Evolutionary conservation across 495 filamentous ascomycete species (phyloP), one percentile per base, ranked within the genome.

Genomic region (Penicillium egyptiacum): DNA sequence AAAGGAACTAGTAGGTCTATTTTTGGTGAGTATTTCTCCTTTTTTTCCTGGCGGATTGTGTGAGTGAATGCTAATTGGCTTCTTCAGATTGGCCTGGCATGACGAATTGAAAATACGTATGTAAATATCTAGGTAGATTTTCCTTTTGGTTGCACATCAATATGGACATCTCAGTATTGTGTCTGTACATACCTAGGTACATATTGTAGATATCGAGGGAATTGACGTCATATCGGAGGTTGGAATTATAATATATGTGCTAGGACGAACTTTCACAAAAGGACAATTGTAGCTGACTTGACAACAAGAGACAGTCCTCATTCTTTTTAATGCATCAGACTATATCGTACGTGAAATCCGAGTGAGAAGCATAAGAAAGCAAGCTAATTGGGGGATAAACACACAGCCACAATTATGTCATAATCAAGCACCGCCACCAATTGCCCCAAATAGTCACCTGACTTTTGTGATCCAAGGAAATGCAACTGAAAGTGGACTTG

Each of bases 1-100:
- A 69, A 76, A 58, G 83, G 83, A 52, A 62, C 70, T 28, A 81
- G 87, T 63, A 71, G 84, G 65, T 86, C 85, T 17, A 78, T 72
- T 45, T 87, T 81, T 62, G 80, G 86, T 90, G 65, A 79, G 85
- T 83, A 39, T 47, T 37, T 40, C 31, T 42, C 19, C 16, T 53
- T 19, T 6, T 31, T 37, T 25, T 25, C 23, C 28, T 17, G 19
- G 22, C 4, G 2, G 5, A 39, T 14, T 17, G 14, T 30, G 26
- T 10, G 33, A 19, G n/a, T 49, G 25, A 12, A 5, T 20, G 42
- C 61, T 64, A 47, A 62, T 12, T 22, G 31, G 19, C 5, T 52
- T 14, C 33, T 16, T 9, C 61, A 69, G 66, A 69, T 58, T 69
- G 66, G 66, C 66, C 66, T 12, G 66, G 66, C 31, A 45, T 67